Evolutionary conservation across 2,329 filamentous ascomycete genomes (phyloP).

Genomic region (Nothophaeocryptopus gaeumannii): DNA sequence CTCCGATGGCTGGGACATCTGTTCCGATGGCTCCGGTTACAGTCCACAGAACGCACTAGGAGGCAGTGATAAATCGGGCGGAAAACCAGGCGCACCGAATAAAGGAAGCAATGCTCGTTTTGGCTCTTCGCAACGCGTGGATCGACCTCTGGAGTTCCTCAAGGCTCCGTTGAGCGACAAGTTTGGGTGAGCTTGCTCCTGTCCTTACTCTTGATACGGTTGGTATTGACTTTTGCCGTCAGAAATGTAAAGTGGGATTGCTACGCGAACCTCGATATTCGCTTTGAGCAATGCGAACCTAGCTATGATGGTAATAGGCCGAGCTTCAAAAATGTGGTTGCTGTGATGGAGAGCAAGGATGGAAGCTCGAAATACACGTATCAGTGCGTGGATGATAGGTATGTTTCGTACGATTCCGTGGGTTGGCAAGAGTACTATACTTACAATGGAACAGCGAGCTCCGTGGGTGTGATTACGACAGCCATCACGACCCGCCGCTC

Average conservation of each 20-base stretch:
- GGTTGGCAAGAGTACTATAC: too few relatives aligned
- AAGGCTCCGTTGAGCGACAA: slow-evolving; percentile 6
- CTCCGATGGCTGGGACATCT: slow-evolving; percentile 8
- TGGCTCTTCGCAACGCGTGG: background rate
- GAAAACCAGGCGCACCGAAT: too few relatives aligned
- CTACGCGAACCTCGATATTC: slow-evolving; percentile 13
- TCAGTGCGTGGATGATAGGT: slow-evolving; percentile 5
- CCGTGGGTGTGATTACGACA: slow-evolving; percentile 9
- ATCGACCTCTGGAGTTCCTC: slow-evolving; percentile 11
- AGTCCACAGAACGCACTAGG: too few relatives aligned
- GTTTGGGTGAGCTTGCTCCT: too few relatives aligned
- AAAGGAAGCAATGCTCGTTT: too few relatives aligned
- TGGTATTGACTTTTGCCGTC: too few relatives aligned
- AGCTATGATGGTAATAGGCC: background rate
- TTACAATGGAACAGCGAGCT: slow-evolving; percentile 2
- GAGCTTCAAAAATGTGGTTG: slow-evolving; percentile 1
- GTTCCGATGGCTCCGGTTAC: background rate
- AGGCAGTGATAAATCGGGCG: too few relatives aligned
- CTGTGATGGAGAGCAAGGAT: slow-evolving; percentile 1
- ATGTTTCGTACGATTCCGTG: too few relatives aligned
- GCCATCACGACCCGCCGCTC: slow-evolving; percentile 1
- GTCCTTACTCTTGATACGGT: too few relatives aligned
- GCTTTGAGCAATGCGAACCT: slow-evolving; percentile 1
- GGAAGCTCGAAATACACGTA: slow-evolving; percentile 2
- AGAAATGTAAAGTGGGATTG: background rate